These are phyloP conservation scores for Lunasporangiospora selenospora DNA, from an alignment of 192 early-diverging fungal genomes.

Conservation along the genomic window DNA sequence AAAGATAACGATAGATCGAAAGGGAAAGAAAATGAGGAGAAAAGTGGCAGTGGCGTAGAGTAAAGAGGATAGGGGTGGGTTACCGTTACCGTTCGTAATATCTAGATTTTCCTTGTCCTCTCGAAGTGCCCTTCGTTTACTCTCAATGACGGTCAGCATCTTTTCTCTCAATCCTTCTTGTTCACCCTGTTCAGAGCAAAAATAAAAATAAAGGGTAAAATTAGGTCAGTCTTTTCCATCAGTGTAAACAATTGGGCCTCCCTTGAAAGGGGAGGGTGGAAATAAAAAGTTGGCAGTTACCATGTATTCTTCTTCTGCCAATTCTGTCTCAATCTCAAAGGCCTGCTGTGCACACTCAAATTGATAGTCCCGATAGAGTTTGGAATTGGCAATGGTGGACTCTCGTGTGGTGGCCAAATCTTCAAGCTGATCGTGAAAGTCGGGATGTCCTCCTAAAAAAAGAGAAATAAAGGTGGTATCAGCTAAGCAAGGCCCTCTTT, in stretches of 20 bases:
- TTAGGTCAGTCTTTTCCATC: not conserved
- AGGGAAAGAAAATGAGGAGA: not conserved
- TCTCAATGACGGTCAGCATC: slow-evolving; percentile 80
- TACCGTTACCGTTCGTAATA: slow-evolving; percentile 62
- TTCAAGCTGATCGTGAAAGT: slow-evolving; percentile 69
- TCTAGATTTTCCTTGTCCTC: slow-evolving; percentile 91
- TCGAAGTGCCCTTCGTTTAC: slow-evolving; percentile 72
- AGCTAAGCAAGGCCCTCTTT: not conserved
- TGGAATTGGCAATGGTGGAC: slow-evolving; percentile 57
- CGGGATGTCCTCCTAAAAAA: slow-evolving; percentile 69
- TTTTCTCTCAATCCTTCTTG: slow-evolving; percentile 75
- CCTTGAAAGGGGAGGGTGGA: not conserved
- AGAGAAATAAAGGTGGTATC: slow-evolving; percentile 23
- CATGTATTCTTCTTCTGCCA: slow-evolving; percentile 71
- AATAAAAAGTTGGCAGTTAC: slow-evolving; percentile 24
- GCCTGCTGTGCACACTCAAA: slow-evolving; percentile 71
- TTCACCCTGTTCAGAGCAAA: slow-evolving; percentile 51
- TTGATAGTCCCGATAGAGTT: slow-evolving; percentile 74
- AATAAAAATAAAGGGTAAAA: not conserved
- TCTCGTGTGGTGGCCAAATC: slow-evolving; percentile 66
- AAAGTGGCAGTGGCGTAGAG: too few relatives aligned
- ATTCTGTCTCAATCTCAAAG: slow-evolving; percentile 63
- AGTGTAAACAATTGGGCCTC: not conserved
- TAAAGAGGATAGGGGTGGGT: not conserved
- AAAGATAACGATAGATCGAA: not conserved